A percentile compares a stretch with the other conserved stretches of the same genome.
Conservation (phyloP, 2,329 filamentous ascomycete genomes). For the Penicillium sp. region DNA sequence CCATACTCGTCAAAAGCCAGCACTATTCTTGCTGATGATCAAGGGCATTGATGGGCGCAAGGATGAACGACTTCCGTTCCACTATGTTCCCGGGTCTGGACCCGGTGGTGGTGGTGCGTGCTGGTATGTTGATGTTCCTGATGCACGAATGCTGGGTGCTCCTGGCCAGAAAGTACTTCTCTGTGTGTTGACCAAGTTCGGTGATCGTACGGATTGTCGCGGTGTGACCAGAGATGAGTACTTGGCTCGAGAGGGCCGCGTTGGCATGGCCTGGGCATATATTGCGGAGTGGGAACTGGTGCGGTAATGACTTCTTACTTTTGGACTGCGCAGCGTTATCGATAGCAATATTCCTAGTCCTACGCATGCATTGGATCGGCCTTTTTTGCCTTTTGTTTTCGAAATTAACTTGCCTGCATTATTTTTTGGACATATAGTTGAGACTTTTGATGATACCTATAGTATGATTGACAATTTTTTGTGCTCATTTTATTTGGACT, state of each 20-base stretch:
- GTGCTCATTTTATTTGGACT: not conserved
- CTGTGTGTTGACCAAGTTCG: slow-evolving; percentile 62
- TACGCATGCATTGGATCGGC: not conserved
- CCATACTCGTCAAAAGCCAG: slow-evolving; percentile 64
- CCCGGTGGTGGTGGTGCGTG: slow-evolving; percentile 70
- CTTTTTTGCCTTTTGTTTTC: not conserved
- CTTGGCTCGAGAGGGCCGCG: slow-evolving; percentile 51
- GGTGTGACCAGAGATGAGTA: slow-evolving; percentile 57
- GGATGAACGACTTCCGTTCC: slow-evolving; percentile 71
- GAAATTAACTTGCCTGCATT: not conserved
- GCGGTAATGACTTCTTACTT: slow-evolving; percentile 16
- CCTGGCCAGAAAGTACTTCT: slow-evolving; percentile 71
- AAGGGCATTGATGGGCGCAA: slow-evolving; percentile 69
- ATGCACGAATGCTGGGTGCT: slow-evolving; percentile 65
- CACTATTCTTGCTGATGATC: slow-evolving; percentile 71
- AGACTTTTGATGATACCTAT: not conserved
- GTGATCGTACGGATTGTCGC: slow-evolving; percentile 54
- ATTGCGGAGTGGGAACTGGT: slow-evolving; percentile 62
- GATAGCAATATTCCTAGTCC: not conserved
- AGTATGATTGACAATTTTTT: not conserved
- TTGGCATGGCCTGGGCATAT: slow-evolving; percentile 54
- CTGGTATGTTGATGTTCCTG: slow-evolving; percentile 77
- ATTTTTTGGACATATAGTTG: not conserved
- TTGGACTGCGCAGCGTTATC: not conserved
- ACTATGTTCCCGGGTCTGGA: slow-evolving; percentile 48